These are phyloP conservation scores for Angomonas ambiguus DNA, from an alignment of 208 protist genomes.

Conservation along the genomic window DNA sequence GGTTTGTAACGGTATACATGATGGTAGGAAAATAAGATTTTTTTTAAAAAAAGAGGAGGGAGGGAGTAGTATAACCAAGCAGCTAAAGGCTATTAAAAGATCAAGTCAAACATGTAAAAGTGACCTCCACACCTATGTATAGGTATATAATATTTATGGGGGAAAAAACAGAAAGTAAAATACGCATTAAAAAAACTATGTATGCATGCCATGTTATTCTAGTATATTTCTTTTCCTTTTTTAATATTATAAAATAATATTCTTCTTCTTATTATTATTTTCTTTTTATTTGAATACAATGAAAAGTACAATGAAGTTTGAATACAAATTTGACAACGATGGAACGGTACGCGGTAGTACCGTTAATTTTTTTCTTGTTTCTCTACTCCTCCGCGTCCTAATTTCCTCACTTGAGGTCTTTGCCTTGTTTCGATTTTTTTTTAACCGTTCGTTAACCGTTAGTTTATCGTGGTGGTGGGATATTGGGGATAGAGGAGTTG, in stretches of 20 bases:
- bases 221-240: no score
- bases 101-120: no score
- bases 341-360: background rate
- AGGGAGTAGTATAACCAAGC: background rate
- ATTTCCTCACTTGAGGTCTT: no score
- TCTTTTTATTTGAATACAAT: no score
- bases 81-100: no score
- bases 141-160: no score
- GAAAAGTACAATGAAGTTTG: conserved; percentile 2
- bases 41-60: background rate
- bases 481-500: background rate
- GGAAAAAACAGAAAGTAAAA: conserved; percentile 14
- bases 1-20: background rate
- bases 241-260: no score
- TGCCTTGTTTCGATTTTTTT: background rate
- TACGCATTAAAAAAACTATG: conserved; percentile 10
- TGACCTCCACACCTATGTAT: no score
- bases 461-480: background rate
- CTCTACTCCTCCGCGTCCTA: no score
- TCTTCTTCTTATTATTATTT: no score
- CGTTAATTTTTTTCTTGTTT: background rate
- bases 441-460: background rate
- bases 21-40: background rate
- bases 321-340: background rate
- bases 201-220: no score